Base-by-base conservation (phyloP, 805 yeast species). In the Pichia ethanolica region DNA sequence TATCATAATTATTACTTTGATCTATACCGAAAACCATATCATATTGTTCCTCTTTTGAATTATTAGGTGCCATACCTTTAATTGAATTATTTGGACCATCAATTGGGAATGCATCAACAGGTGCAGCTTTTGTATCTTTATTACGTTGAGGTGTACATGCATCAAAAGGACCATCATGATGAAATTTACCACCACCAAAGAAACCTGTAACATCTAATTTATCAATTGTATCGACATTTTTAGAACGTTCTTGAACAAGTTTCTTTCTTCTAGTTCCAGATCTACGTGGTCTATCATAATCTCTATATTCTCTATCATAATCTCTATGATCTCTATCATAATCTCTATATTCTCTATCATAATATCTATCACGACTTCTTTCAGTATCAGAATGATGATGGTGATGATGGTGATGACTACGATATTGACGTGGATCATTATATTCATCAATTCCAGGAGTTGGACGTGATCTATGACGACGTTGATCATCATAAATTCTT, bases 151-250 rank as follows among this genome's bases (percentile, higher is more conserved):
- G 98, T 3, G 95, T 86, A 67, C 98, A 91, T 1, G 99, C 99
- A 65, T 93, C 99, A 65, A 93, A 93, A 13, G 99, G 99, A 11
- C 99, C 99, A 69, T 93, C 99, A 67, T 93, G 98, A 67, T 93
- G 99, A 75, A 93, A 93, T 3, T 95, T 88, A 14, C 89, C 88
- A 44, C 87, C 83, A 28, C 97, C 97, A 64, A 87, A 90, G 53
- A 90, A 76, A 1, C 96, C 97, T 11, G 97, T 90, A 43, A 91
- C 99, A 66, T 93, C 99, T 60, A 93, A 74, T 67, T 87, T 87
- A 70, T 93, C 99, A 58, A 93, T 93, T 5, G 95, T 88, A 62
- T 91, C 99, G 49, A 90, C 82, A 57, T 89, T 86, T 58, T 82
- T 81, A 12, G 89, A 77, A 56, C 79, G 73, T 60, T 70, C 70